Conservation (phyloP, 768 basidiomycete genomes). For the Leccinum subtestaceum region DNA sequence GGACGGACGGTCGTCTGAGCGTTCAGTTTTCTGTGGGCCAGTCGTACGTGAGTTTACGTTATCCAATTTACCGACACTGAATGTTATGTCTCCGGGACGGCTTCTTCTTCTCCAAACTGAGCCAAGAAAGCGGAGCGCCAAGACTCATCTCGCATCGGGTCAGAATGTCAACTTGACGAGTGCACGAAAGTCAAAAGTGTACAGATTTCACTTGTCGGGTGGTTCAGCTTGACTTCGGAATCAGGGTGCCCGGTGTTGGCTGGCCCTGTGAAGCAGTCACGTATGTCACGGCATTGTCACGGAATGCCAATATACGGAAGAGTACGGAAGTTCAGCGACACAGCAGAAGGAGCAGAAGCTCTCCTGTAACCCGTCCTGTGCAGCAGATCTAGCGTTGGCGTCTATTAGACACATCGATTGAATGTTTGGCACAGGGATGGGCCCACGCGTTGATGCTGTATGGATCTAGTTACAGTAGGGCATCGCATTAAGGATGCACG, state of each 20-base stretch:
- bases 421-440: slow-evolving; percentile 10
- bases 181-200: neutral
- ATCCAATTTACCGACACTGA: slow-evolving; percentile 12
- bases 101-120: slow-evolving; percentile 3
- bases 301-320: neutral
- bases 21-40: slow-evolving; percentile 27
- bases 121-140: neutral
- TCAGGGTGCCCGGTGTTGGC: neutral
- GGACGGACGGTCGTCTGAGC: slow-evolving; percentile 11
- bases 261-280: neutral
- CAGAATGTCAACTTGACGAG: neutral
- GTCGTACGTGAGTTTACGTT: slow-evolving; percentile 33
- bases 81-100: neutral
- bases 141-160: neutral
- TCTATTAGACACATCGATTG: slow-evolving; percentile 1
- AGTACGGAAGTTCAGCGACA: neutral
- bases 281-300: slow-evolving; percentile 2
- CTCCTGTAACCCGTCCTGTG: slow-evolving; percentile 5
- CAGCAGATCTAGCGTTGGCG: slow-evolving; percentile 6
- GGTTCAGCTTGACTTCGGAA: neutral
- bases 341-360: neutral
- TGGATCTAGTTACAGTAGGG: slow-evolving; percentile 4
- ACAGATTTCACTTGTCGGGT: neutral
- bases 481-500: slow-evolving; percentile 25
- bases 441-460: slow-evolving; percentile 13